Percentiles rank a stretch among this genome's conserved stretches.
Conservation (phyloP, 2,329 filamentous ascomycete genomes). For the Penicillium decumbens region DNA sequence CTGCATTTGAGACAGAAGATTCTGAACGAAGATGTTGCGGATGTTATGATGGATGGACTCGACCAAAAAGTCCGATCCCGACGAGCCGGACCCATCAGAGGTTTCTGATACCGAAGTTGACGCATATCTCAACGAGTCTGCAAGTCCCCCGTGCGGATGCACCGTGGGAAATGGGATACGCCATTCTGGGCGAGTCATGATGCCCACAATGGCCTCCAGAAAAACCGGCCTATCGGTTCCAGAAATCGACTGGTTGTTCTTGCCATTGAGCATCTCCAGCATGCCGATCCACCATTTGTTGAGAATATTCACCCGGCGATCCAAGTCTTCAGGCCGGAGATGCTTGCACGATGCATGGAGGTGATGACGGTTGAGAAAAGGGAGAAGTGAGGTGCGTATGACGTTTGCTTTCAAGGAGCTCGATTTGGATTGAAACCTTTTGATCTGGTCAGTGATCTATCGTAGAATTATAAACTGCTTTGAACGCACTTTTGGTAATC, state of each 20-base stretch:
- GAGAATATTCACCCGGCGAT: constrained; percentile 71
- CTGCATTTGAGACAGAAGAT: constrained; percentile 74
- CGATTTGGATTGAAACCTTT: constrained; percentile 66
- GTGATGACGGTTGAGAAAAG: constrained; percentile 69
- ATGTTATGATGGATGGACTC: constrained; percentile 83
- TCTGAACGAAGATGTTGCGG: constrained; percentile 77
- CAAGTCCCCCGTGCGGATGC: constrained; percentile 37
- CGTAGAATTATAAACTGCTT: not conserved
- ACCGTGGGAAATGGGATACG: constrained; percentile 64
- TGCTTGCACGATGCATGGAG: constrained; percentile 61
- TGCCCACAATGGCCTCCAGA: constrained; percentile 69
- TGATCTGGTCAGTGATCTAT: constrained; percentile 10
- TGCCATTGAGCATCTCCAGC: constrained; percentile 73
- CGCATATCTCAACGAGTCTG: constrained; percentile 34
- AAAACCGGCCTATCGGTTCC: constrained; percentile 78
- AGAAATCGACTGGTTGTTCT: constrained; percentile 69
- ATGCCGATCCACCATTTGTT: constrained; percentile 88
- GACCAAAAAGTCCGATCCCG: constrained; percentile 62
- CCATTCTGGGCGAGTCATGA: constrained; percentile 91
- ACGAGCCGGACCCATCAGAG: constrained; percentile 54
- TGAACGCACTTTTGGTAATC: constrained; percentile 60
- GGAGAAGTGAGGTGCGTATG: constrained; percentile 66
- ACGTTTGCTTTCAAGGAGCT: constrained; percentile 70
- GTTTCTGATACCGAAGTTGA: constrained; percentile 49
- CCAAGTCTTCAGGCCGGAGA: constrained; percentile 74